Conservation (phyloP, 2,329 filamentous ascomycete genomes). For the Talaromyces piceae region DNA sequence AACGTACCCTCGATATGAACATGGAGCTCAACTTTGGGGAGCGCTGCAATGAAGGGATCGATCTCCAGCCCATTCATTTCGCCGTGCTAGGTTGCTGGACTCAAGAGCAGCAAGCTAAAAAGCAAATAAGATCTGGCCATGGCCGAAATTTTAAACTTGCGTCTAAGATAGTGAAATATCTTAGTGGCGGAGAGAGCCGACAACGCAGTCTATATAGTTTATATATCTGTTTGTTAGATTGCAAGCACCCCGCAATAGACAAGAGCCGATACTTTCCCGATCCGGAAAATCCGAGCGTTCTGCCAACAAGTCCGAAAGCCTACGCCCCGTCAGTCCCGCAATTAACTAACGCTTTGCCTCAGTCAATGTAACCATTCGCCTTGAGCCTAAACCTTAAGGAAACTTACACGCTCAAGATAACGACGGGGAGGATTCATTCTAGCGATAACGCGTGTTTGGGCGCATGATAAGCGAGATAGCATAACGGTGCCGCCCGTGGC, state of each 20-base stretch:
- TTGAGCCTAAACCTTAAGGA: not conserved
- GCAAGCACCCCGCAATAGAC: not conserved
- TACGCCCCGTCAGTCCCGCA: no score
- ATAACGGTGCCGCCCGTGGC: not conserved
- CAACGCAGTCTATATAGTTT: not conserved
- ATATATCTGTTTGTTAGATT: no score
- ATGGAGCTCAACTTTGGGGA: slow-evolving; percentile 43
- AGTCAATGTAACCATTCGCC: not conserved
- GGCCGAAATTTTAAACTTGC: no score
- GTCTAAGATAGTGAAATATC: not conserved
- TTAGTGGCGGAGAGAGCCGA: not conserved
- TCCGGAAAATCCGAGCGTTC: not conserved
- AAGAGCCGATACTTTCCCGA: not conserved
- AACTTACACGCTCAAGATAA: not conserved
- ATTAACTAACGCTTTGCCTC: no score
- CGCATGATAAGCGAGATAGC: not conserved
- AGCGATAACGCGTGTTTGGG: not conserved
- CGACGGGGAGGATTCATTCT: no score
- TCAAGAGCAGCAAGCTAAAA: no score
- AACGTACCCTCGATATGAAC: slow-evolving; percentile 43
- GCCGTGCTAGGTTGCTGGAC: no score
- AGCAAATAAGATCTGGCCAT: no score
- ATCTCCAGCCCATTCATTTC: slow-evolving; percentile 17
- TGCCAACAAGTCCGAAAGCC: no score
- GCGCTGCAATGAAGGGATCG: slow-evolving; percentile 25